Evolutionary conservation across 2,329 filamentous ascomycete genomes (phyloP).

Genomic region (Berkeleyomyces basicola): DNA sequence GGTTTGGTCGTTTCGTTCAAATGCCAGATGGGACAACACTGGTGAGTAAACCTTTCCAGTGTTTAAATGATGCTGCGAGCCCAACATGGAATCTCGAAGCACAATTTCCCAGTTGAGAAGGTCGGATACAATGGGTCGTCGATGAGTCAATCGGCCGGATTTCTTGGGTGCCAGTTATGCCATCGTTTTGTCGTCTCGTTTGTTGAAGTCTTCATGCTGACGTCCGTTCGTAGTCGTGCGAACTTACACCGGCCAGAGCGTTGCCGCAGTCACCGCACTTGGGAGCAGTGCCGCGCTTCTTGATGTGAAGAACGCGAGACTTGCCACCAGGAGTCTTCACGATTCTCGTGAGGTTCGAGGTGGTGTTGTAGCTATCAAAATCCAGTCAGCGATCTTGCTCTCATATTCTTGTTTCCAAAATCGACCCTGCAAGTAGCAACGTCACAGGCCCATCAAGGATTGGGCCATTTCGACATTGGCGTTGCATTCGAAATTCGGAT

Average conservation of each 20-base stretch:
- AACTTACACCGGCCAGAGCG: slow-evolving; percentile 95
- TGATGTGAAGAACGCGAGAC: slow-evolving; percentile 94
- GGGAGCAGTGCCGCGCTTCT: slow-evolving; percentile 95
- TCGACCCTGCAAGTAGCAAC: background rate
- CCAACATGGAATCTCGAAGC: background rate
- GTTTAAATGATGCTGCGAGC: background rate
- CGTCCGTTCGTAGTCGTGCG: slow-evolving; percentile 11
- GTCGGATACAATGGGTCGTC: background rate
- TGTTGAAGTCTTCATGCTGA: slow-evolving; percentile 13
- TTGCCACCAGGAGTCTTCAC: slow-evolving; percentile 94
- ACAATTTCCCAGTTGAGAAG: background rate
- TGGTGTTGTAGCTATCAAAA: slow-evolving; percentile 76
- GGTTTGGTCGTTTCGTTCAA: too few relatives aligned
- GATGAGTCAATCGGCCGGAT: background rate
- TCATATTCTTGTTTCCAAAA: background rate
- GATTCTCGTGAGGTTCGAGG: slow-evolving; percentile 89
- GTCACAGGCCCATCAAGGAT: slow-evolving; percentile 14
- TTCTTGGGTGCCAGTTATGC: background rate
- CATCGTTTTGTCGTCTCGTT: slow-evolving; percentile 1
- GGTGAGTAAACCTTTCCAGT: background rate
- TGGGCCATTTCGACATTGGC: background rate
- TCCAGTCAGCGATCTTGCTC: slow-evolving; percentile 4
- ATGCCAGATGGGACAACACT: background rate
- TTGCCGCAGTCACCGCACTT: slow-evolving; percentile 99
- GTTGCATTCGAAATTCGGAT: background rate